A percentile compares a stretch with the other conserved stretches of the same genome.
Conservation (phyloP, 495 filamentous ascomycete species). For the Talaromyces wortmannii region DNA sequence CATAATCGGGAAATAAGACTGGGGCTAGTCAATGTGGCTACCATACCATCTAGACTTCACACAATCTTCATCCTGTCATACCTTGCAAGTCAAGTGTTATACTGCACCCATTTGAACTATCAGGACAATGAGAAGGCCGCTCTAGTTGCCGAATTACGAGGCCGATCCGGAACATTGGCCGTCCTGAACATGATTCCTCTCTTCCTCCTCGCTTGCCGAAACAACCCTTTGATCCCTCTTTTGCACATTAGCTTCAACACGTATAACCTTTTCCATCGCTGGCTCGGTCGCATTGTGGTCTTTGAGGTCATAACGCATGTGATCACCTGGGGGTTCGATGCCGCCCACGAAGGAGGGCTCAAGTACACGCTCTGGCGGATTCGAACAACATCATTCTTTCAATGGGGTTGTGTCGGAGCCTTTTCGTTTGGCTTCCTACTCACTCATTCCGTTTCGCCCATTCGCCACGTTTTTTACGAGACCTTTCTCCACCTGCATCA, state of each 20-base stretch:
- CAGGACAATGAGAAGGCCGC: slow-evolving; percentile 23
- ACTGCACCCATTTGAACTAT: slow-evolving; percentile 57
- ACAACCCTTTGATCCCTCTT: slow-evolving; percentile 69
- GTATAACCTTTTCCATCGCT: slow-evolving; percentile 78
- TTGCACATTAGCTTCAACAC: slow-evolving; percentile 77
- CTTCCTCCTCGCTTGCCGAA: slow-evolving; percentile 68
- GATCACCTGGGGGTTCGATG: slow-evolving; percentile 45
- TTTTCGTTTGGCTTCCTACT: slow-evolving; percentile 48
- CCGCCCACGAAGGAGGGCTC: slow-evolving; percentile 17
- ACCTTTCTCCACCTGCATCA: slow-evolving; percentile 66
- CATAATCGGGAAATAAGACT: slow-evolving; percentile 74
- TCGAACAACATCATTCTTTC: slow-evolving; percentile 41
- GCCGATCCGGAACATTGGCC: slow-evolving; percentile 65
- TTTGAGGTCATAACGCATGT: slow-evolving; percentile 64
- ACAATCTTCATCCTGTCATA: slow-evolving; percentile 58
- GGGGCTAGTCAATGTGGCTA: slow-evolving; percentile 67
- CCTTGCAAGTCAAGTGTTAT: slow-evolving; percentile 59
- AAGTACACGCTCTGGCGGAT: slow-evolving; percentile 41
- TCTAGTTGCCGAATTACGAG: slow-evolving; percentile 52
- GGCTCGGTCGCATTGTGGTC: slow-evolving; percentile 74
- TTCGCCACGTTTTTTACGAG: slow-evolving; percentile 72
- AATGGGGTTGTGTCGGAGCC: slow-evolving; percentile 20
- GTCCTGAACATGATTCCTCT: slow-evolving; percentile 72
- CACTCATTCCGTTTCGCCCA: slow-evolving; percentile 56
- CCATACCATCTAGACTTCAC: slow-evolving; percentile 69